Evolutionary conservation across 768 basidiomycete genomes (phyloP), one percentile per base, ranked within the genome.

Genomic region (Serendipita indica): DNA sequence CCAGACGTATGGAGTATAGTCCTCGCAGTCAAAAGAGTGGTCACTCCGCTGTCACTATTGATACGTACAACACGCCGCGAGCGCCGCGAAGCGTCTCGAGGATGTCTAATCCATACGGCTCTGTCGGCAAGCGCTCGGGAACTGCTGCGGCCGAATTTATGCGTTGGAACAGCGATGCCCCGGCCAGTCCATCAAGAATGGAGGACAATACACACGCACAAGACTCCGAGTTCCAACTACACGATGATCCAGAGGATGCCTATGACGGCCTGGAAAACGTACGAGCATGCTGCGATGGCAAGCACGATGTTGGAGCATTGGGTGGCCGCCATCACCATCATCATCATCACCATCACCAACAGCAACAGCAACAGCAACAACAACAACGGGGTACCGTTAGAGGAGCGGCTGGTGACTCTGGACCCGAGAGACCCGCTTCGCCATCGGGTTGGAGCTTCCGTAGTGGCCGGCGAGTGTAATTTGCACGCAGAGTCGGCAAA

Each of bases 221-320:
- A 2, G 87, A 83, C 20, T 72, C 86, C 1, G 86, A 88, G 64
- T 88, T 93, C 65, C 89, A 93, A 71, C 72, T 91, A 32, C 83
- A 92, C 64, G 86, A 80, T 18, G 84, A 82, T 18, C 75, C 75
- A 20, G 87, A 89, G 63, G 82, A 82, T 32, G 89, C 81, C 3
- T 98, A 80, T 67, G 93, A 97, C 65, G 92, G 91, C 0, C 69
- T 98, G 58, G 93, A 97, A 73, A 97, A 98, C 65, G 92, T 97
- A 20, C 79, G 94, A 22, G 91, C 86, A 1, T 91, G 89, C 68
- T 91, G 88, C 65, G 87, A 89, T 67, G 89, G 88, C 18, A 76
- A 80, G 57, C 89, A 92, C 69, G 90, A 88, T 1, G 87, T 92
- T 16, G 87, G 88, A 0, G 78, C 77, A 60, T 58, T 67, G 37